Evolutionary conservation across 495 filamentous ascomycete species (phyloP).

Genomic region (Aeminium ludgeri): DNA sequence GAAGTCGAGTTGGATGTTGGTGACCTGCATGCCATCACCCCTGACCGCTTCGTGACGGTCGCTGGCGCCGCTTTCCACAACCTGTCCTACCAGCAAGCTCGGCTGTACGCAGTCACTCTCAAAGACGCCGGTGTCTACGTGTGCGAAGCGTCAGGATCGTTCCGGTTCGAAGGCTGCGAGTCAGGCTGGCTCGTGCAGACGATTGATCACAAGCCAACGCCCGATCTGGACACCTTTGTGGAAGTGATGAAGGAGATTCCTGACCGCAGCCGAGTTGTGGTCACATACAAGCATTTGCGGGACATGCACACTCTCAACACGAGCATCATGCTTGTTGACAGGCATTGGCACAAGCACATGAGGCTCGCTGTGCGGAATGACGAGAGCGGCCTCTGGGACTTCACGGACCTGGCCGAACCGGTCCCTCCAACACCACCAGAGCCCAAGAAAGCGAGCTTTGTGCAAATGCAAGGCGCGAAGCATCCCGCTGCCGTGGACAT

Average conservation of each 20-base stretch:
- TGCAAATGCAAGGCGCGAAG: slow-evolving; percentile 72
- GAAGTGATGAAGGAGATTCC: slow-evolving; percentile 81
- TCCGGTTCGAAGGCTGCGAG: slow-evolving; percentile 77
- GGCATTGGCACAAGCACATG: slow-evolving; percentile 93
- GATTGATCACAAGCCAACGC: slow-evolving; percentile 79
- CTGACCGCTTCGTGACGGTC: slow-evolving; percentile 86
- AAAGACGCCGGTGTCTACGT: slow-evolving; percentile 67
- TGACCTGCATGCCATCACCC: slow-evolving; percentile 85
- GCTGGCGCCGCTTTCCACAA: slow-evolving; percentile 88
- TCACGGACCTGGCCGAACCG: slow-evolving; percentile 64
- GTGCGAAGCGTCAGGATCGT: slow-evolving; percentile 88
- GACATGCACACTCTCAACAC: slow-evolving; percentile 92
- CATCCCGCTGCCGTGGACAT: slow-evolving; percentile 82
- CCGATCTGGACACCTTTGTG: slow-evolving; percentile 74
- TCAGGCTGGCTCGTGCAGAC: slow-evolving; percentile 86
- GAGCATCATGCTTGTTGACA: slow-evolving; percentile 77
- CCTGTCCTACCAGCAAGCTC: slow-evolving; percentile 89
- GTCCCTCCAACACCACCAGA: slow-evolving; percentile 55
- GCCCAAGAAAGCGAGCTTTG: slow-evolving; percentile 68
- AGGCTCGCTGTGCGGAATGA: slow-evolving; percentile 85
- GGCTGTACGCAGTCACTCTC: slow-evolving; percentile 78
- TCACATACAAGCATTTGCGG: slow-evolving; percentile 87
- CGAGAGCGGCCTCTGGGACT: slow-evolving; percentile 83
- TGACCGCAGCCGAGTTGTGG: slow-evolving; percentile 74
- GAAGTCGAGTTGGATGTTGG: slow-evolving; percentile 75